phyloP scores from a whole-genome alignment of 2,329 filamentous ascomycete species.

The Akanthomyces dipterigenus region DNA sequence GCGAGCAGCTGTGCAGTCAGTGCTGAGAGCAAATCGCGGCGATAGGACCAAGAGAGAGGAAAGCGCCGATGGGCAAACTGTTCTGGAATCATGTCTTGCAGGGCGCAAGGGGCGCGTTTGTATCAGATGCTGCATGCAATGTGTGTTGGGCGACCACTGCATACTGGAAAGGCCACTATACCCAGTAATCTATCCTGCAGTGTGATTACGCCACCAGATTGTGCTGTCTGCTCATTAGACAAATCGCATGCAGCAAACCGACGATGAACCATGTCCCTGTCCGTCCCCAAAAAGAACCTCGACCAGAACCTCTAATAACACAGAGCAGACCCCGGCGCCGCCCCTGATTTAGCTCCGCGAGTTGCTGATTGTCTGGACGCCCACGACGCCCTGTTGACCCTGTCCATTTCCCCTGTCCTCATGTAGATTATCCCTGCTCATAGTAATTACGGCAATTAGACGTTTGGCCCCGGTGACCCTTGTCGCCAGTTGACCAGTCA shows the following conservation, averaged over 20 bases:
- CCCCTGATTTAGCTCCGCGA: conserved; percentile 1
- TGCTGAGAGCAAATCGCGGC: too few species aligned
- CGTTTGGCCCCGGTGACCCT: background rate
- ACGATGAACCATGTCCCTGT: background rate
- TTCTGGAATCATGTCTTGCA: background rate
- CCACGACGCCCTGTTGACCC: background rate
- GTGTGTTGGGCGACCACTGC: background rate
- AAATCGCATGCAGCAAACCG: background rate
- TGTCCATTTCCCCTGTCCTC: background rate
- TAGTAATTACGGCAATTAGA: conserved; percentile 21
- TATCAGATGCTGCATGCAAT: background rate
- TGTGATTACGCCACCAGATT: conserved; percentile 9
- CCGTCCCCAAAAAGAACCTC: background rate
- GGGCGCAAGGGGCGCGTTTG: background rate
- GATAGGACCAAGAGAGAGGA: too few species aligned
- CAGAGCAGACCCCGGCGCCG: background rate
- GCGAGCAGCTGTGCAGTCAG: too few species aligned
- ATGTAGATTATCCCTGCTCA: conserved; percentile 5
- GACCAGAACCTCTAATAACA: background rate
- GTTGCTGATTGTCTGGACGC: background rate
- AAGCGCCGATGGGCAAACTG: background rate
- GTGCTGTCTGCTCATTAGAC: background rate
- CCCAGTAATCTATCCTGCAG: background rate
- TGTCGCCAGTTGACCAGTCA: conserved; percentile 2
- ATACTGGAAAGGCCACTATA: background rate